Conservation (phyloP, 2,329 filamentous ascomycete genomes). For the Beauveria sp. region DNA sequence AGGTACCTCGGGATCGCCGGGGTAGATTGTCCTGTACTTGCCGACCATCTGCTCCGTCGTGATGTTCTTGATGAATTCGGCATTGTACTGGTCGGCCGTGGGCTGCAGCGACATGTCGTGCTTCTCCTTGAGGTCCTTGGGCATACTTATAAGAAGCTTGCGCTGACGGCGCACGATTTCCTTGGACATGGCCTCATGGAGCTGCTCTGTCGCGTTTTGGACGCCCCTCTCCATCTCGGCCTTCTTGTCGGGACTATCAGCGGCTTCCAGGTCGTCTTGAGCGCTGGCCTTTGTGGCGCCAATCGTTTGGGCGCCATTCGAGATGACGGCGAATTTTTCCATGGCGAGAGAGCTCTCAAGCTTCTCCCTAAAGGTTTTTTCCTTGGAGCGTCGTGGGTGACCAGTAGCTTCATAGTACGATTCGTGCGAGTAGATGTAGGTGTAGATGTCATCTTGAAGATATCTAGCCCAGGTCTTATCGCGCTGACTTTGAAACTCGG, state of each 20-base stretch:
- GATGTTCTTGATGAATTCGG: not conserved
- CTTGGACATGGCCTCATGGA: not conserved
- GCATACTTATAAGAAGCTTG: not conserved
- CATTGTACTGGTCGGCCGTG: not conserved
- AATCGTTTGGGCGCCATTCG: constrained; percentile 1
- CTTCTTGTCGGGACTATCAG: not conserved
- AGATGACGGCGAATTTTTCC: not conserved
- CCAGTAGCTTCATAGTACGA: not conserved
- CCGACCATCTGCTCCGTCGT: not conserved
- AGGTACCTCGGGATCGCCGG: not conserved
- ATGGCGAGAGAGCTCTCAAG: not conserved
- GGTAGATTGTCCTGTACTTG: not conserved
- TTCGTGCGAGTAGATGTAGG: not conserved
- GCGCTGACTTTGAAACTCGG: not conserved
- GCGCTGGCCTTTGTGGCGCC: not conserved
- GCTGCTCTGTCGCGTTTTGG: not conserved
- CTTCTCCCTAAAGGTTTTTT: not conserved
- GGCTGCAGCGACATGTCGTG: constrained; percentile 1
- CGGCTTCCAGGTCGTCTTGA: not conserved
- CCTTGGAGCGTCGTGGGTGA: not conserved
- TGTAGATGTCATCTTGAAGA: not conserved
- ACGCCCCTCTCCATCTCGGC: not conserved
- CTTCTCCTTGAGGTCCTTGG: not conserved
- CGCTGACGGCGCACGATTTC: not conserved
- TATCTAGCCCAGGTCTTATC: not conserved